Evolutionary conservation across 2,329 filamentous ascomycete species (phyloP).

Genomic region (Fusarium hainanense): DNA sequence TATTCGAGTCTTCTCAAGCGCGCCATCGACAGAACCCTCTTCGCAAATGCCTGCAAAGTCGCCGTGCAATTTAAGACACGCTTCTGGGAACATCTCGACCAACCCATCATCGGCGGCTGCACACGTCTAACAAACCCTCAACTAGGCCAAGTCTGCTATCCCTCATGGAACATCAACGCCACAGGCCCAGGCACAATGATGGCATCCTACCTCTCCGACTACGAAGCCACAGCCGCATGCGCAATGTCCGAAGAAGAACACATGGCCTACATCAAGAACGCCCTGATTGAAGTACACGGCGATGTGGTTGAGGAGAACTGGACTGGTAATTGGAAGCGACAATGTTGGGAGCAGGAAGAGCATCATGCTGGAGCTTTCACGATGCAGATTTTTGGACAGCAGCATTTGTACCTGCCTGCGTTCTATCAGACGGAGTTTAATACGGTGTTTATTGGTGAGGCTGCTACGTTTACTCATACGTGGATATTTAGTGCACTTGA

Average conservation of each 20-base stretch:
- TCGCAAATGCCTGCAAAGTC: conserved; percentile 50
- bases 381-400: conserved; percentile 62
- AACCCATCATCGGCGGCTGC: conserved; percentile 73
- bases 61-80: conserved; percentile 66
- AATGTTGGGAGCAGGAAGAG: conserved; percentile 68
- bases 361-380: conserved; percentile 68
- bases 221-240: conserved; percentile 28
- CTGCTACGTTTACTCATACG: conserved; percentile 66
- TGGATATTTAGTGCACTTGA: conserved; percentile 65
- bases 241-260: conserved; percentile 40
- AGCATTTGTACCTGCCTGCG: conserved; percentile 68
- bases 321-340: conserved; percentile 67
- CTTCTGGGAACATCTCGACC: conserved; percentile 65
- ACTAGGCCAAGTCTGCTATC: conserved; percentile 37
- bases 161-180: conserved; percentile 31
- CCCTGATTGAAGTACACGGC: conserved; percentile 35
- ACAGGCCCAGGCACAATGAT: conserved; percentile 34
- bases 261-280: conserved; percentile 33
- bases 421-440: conserved; percentile 69
- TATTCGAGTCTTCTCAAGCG: conserved; percentile 49
- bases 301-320: conserved; percentile 64
- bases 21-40: conserved; percentile 44
- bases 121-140: conserved; percentile 46
- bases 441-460: conserved; percentile 49
- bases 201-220: conserved; percentile 38